phyloP scores from a whole-genome alignment of 2,329 filamentous ascomycete genomes.

The Pseudopyricularia javanii region DNA sequence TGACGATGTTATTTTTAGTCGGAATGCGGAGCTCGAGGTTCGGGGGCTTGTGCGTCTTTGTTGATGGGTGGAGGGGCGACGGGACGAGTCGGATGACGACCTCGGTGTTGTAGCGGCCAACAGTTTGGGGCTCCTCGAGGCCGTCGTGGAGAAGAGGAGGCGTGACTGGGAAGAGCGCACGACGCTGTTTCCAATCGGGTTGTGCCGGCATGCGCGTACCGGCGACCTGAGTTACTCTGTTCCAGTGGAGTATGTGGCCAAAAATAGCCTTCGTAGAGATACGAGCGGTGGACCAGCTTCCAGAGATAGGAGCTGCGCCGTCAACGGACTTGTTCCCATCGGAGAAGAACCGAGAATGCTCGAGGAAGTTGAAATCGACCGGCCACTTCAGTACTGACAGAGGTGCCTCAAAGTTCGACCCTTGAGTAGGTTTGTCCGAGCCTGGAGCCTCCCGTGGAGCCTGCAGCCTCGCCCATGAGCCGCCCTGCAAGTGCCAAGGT shows the following conservation, averaged over 20 bases:
- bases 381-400: background rate
- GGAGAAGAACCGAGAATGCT: background rate
- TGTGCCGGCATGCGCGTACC: background rate
- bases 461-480: background rate
- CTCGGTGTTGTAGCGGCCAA: conserved; percentile 12
- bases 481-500: background rate
- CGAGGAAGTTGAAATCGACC: background rate
- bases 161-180: conserved; percentile 34
- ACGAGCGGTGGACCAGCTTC: background rate
- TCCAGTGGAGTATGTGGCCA: conserved; percentile 33
- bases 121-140: conserved; percentile 13
- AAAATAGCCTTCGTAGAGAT: conserved; percentile 25
- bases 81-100: conserved; percentile 36
- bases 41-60: conserved; percentile 7
- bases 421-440: background rate
- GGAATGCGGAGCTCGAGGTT: conserved; percentile 24
- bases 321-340: background rate
- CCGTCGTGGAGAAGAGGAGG: conserved; percentile 13
- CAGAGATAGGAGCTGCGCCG: background rate
- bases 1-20: conserved; percentile 18
- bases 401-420: background rate
- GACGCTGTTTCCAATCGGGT: conserved; percentile 24
- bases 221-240: background rate
- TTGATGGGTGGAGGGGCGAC: conserved; percentile 11
- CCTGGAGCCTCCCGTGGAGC: background rate